Evolutionary conservation across 306 rosid species (phyloP).

Genomic region (Cercis canadensis): DNA sequence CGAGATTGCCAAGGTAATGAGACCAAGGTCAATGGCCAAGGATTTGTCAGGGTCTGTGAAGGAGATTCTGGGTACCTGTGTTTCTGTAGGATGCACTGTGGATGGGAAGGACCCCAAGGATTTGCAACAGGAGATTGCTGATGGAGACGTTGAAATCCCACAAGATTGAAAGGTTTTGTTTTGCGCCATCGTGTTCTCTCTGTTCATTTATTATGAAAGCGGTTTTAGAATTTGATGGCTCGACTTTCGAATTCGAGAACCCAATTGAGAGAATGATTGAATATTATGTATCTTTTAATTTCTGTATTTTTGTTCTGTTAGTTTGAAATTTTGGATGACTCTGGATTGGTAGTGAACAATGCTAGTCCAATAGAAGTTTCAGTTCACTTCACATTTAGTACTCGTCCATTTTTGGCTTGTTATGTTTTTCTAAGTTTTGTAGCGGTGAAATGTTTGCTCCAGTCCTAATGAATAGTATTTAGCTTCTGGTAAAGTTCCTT

Average conservation of each 20-base stretch:
- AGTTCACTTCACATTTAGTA: not conserved
- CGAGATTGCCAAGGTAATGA: slow-evolving; percentile 32
- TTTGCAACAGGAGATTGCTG: slow-evolving; percentile 34
- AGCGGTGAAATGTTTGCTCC: not conserved
- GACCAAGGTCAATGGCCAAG: slow-evolving; percentile 34
- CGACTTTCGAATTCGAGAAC: not conserved
- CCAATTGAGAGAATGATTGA: not conserved
- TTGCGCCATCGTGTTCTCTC: not conserved
- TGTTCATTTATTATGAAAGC: not conserved
- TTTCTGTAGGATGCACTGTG: slow-evolving; percentile 35
- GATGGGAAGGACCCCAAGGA: slow-evolving; percentile 37
- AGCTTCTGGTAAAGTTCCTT: no score
- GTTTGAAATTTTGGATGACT: not conserved
- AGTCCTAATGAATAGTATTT: no score
- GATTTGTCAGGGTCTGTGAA: slow-evolving; percentile 23
- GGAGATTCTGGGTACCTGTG: slow-evolving; percentile 39
- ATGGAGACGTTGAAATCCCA: slow-evolving; percentile 31
- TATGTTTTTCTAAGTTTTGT: not conserved
- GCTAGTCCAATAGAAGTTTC: not conserved
- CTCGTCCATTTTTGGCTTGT: not conserved
- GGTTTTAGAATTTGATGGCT: not conserved
- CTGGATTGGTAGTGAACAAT: not conserved
- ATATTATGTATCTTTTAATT: not conserved
- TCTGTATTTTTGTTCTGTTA: not conserved
- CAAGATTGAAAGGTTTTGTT: slow-evolving; percentile 9